Conservation (phyloP, 805 yeast genomes). For the Suhomyces prunicola region DNA sequence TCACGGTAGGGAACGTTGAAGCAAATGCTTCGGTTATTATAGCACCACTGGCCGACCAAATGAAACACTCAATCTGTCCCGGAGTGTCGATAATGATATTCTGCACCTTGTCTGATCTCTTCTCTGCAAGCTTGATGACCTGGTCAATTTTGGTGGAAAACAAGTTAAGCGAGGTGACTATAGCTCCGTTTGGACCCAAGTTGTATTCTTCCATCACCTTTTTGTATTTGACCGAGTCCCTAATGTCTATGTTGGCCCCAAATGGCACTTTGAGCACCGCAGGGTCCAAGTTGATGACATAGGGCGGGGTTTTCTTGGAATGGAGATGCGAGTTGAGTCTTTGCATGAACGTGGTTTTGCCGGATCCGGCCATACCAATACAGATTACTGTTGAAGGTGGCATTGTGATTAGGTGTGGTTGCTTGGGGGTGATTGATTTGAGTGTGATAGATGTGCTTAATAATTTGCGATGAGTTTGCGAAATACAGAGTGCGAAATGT, state of each 20-base stretch:
- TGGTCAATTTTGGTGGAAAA: constrained; percentile 96
- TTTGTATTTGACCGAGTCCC: constrained; percentile 93
- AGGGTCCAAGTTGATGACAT: constrained; percentile 92
- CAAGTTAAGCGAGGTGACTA: constrained; percentile 88
- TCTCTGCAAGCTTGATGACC: constrained; percentile 81
- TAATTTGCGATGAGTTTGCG: constrained; percentile 1
- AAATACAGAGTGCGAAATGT: not conserved
- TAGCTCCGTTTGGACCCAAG: constrained; percentile 97
- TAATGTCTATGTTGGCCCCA: constrained; percentile 89
- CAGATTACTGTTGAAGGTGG: constrained; percentile 42
- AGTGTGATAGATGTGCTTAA: not conserved
- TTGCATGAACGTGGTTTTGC: constrained; percentile 98
- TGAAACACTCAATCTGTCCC: constrained; percentile 97
- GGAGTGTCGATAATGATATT: constrained; percentile 94
- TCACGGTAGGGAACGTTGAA: constrained; percentile 89
- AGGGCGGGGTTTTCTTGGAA: constrained; percentile 69
- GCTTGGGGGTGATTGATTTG: not conserved
- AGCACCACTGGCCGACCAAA: constrained; percentile 97
- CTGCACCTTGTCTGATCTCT: constrained; percentile 53
- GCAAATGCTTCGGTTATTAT: constrained; percentile 97
- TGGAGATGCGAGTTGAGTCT: constrained; percentile 87
- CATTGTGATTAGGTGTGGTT: constrained; percentile 12
- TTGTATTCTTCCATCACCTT: constrained; percentile 96
- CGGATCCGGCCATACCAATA: constrained; percentile 64
- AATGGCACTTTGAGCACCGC: constrained; percentile 94